Conservation (phyloP, 176 grass and related monocot species). For the Saccharum officinarum region DNA sequence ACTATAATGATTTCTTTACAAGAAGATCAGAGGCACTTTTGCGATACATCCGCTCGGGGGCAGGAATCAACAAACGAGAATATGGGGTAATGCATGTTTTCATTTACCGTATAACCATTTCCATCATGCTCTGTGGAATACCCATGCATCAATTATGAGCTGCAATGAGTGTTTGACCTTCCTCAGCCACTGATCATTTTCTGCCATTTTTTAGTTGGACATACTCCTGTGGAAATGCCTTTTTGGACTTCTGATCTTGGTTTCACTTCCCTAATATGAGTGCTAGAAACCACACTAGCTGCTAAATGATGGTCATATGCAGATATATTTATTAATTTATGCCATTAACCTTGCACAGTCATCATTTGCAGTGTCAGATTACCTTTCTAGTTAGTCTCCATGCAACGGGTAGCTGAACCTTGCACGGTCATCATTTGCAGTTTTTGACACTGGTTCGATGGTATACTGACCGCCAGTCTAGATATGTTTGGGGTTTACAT, state of each 20-base stretch:
- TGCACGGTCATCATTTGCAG: background rate
- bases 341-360: background rate
- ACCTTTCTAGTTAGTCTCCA: background rate
- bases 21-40: conserved; percentile 78
- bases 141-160: background rate
- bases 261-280: conserved; percentile 10
- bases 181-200: background rate
- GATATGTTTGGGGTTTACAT: too few species aligned
- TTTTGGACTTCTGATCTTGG: background rate
- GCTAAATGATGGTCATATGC: conserved; percentile 13
- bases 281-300: background rate
- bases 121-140: conserved; percentile 8
- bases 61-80: conserved; percentile 69
- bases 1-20: conserved; percentile 81
- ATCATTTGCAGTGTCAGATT: conserved; percentile 6
- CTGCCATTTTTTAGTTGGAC: conserved; percentile 6
- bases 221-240: background rate
- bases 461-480: background rate
- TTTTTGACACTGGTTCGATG: background rate
- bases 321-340: conserved; percentile 4
- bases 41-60: conserved; percentile 57
- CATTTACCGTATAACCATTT: conserved; percentile 1
- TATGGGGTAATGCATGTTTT: conserved; percentile 56
- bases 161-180: background rate
- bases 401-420: conserved; percentile 7